Conservation (phyloP, 192 early-diverging fungal species). For the Linnemannia elongata region DNA sequence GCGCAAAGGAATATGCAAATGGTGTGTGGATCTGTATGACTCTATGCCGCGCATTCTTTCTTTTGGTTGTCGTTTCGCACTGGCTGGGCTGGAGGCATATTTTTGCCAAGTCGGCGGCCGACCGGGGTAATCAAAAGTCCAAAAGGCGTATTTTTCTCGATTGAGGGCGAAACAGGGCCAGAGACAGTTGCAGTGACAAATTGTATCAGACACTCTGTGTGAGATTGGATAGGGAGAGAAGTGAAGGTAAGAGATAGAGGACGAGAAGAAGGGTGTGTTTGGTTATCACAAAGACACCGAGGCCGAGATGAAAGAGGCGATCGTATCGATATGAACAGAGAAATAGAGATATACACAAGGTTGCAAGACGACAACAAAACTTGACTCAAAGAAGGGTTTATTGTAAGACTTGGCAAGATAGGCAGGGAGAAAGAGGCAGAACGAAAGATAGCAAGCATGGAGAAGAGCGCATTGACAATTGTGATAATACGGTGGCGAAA, state of each 20-base stretch:
- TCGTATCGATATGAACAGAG: background rate
- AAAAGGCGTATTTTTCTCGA: background rate
- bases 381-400: background rate
- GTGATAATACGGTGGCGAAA: background rate
- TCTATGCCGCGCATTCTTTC: background rate
- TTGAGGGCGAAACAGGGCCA: constrained; percentile 10
- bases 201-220: background rate
- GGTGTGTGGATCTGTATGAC: background rate
- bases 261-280: background rate
- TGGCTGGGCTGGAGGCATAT: background rate
- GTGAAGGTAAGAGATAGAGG: background rate
- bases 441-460: background rate
- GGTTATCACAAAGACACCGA: background rate
- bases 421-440: no score
- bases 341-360: background rate
- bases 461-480: background rate
- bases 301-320: background rate
- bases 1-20: background rate
- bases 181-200: background rate
- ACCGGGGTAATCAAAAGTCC: background rate
- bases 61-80: background rate
- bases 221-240: no score
- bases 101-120: background rate
- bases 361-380: background rate
- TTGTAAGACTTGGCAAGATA: no score